Conservation (phyloP, 768 basidiomycete genomes). For the Termitomyces sp. region DNA sequence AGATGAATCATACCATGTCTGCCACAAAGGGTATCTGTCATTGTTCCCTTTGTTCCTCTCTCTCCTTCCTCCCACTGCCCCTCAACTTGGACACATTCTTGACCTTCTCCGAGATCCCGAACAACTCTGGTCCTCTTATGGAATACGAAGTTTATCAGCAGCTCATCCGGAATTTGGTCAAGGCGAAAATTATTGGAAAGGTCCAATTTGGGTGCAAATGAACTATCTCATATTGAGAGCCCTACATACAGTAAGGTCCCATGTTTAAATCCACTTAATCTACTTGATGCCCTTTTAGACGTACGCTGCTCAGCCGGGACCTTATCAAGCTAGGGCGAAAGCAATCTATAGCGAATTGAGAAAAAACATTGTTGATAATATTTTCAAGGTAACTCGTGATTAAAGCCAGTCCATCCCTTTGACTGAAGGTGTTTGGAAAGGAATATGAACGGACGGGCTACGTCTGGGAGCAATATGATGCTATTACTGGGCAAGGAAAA, state of each 20-base stretch:
- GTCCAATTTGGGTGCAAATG: conserved; percentile 97
- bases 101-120: conserved; percentile 76
- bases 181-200: conserved; percentile 97
- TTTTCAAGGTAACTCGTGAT: conserved; percentile 45
- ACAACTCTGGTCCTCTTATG: conserved; percentile 90
- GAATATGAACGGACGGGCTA: conserved; percentile 92
- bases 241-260: conserved; percentile 60
- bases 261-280: background rate
- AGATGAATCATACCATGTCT: conserved; percentile 93
- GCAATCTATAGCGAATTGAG: conserved; percentile 81
- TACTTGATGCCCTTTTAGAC: conserved; percentile 40
- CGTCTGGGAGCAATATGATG: conserved; percentile 97
- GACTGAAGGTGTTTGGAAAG: conserved; percentile 33
- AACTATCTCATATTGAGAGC: conserved; percentile 87
- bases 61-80: conserved; percentile 73
- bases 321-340: conserved; percentile 69
- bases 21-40: conserved; percentile 90
- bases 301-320: conserved; percentile 78
- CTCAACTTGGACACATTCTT: conserved; percentile 77
- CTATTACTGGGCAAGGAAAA: conserved; percentile 76
- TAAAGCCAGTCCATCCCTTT: background rate
- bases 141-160: conserved; percentile 84
- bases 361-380: conserved; percentile 81
- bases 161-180: conserved; percentile 86
- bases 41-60: conserved; percentile 90